Evolutionary conservation across 2,329 filamentous ascomycete species (phyloP), one percentile per base, ranked within the genome.

Genomic region (Pseudonectria buxi): DNA sequence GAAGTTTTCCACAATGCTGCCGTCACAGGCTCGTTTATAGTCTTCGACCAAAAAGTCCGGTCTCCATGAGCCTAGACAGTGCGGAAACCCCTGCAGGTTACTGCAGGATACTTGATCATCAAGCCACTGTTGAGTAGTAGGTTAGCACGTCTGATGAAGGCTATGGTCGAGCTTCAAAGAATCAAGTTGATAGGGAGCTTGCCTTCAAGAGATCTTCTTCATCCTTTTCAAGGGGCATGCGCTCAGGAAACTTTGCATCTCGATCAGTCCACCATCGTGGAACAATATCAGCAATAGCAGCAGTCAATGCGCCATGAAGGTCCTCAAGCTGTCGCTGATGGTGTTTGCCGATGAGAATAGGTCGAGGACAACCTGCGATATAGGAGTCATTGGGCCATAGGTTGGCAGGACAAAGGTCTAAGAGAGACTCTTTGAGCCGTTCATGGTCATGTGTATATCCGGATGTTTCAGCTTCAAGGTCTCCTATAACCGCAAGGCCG

Each of bases 31-130:
- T n/a, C n/a, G n/a, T n/a, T 30, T 26, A 3, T 24, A 36, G 2
- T 58, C 46, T 16, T 61, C 59, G 2, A 66, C 50, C 1, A 67
- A 40, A 31, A 65, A 64, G 30, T 65, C 62, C 7, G 64, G 63
- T 12, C 63, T 50, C 57, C 61, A 64, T 1, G 59, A 62, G 3
- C 58, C 60, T 24, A 40, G 34, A 30, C 51, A 43, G 3, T 43
- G 31, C 2, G 36, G 28, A 33, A 52, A 58, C 5, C 28, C 32
- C 5, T 37, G 40, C 7, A 59, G 5, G 4, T 41, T 55, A 3
- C 55, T 53, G 3, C n/a, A 11, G 4, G 6, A 14, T 2, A 54
- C 54, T 25, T 61, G 55, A 1, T 18, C 12, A 2, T 61, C 50
- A 1, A 61, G 30, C 53, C 51, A 59, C 57, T 61, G n/a, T 29